phyloP scores from a whole-genome alignment of 1,139 yeast genomes.

The Yamadazyma jaroonii region DNA sequence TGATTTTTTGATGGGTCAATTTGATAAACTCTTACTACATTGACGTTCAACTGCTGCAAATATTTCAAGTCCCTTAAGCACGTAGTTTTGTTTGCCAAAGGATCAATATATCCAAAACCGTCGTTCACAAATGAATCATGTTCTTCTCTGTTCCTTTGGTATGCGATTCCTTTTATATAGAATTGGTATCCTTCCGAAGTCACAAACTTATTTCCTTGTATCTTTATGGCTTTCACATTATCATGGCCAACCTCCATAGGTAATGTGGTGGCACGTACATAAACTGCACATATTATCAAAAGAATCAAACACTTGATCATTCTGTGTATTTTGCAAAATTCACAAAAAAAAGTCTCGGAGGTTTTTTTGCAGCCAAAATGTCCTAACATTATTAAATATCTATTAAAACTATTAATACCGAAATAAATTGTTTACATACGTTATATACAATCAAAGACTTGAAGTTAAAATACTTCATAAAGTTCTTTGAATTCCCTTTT shows the following conservation, averaged over 20 bases:
- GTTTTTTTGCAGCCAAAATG: no score
- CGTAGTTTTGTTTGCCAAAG: conserved; percentile 43
- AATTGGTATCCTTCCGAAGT: conserved; percentile 45
- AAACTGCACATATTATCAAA: not conserved
- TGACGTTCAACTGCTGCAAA: conserved; percentile 46
- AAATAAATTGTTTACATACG: conserved; percentile 1
- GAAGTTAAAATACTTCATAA: conserved; percentile 30
- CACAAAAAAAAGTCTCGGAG: not conserved
- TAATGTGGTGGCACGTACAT: not conserved
- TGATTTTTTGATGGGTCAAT: conserved; percentile 50
- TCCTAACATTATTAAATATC: not conserved
- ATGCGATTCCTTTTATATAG: conserved; percentile 58
- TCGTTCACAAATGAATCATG: conserved; percentile 22
- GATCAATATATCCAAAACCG: conserved; percentile 47
- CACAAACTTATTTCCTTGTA: conserved; percentile 47
- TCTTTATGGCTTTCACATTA: not conserved
- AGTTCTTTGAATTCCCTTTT: conserved; percentile 39
- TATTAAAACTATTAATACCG: conserved; percentile 1
- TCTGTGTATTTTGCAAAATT: not conserved
- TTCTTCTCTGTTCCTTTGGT: conserved; percentile 46
- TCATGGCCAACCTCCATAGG: not conserved
- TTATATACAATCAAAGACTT: conserved; percentile 5
- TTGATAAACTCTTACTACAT: conserved; percentile 54
- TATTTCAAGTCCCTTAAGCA: conserved; percentile 53
- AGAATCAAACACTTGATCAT: not conserved